Evolutionary conservation across 805 yeast genomes (phyloP).

Genomic region (Torulaspora gathmanii): DNA sequence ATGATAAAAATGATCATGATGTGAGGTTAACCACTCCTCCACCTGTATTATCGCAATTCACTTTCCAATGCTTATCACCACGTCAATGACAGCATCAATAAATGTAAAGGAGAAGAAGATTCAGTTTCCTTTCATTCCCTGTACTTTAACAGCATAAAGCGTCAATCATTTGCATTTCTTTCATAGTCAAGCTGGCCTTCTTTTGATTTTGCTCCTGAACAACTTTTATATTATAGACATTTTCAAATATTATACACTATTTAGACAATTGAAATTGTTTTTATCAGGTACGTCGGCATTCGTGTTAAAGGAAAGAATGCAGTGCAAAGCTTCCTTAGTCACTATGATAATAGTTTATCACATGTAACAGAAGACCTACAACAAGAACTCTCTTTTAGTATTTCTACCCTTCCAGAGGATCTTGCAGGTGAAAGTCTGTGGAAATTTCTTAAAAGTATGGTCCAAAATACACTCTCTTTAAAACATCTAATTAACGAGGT

Average conservation of each 20-base stretch:
- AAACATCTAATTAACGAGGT: slow-evolving; percentile 42
- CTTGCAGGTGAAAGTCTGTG: too few relatives aligned
- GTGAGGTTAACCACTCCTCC: not conserved
- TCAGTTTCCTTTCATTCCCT: not conserved
- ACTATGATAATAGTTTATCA: too few relatives aligned
- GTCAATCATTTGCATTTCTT: not conserved
- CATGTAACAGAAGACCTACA: too few relatives aligned
- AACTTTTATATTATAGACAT: slow-evolving; percentile 2
- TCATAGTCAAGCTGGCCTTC: slow-evolving; percentile 7
- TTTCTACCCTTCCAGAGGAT: too few relatives aligned
- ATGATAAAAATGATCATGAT: not conserved
- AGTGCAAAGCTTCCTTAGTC: too few relatives aligned
- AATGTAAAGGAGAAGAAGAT: not conserved
- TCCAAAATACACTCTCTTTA: not conserved
- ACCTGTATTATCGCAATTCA: not conserved
- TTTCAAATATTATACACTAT: slow-evolving; percentile 1
- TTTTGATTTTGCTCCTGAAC: not conserved
- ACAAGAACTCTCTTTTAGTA: too few relatives aligned
- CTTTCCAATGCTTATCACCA: not conserved
- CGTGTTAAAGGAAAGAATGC: too few relatives aligned
- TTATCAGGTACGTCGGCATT: not conserved
- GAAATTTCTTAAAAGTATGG: too few relatives aligned
- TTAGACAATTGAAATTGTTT: not conserved
- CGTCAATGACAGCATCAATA: not conserved
- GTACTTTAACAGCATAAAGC: slow-evolving; percentile 1